These are phyloP conservation scores for Diaporthe eres DNA, from an alignment of 2,329 filamentous ascomycete species.

Conservation along the genomic window DNA sequence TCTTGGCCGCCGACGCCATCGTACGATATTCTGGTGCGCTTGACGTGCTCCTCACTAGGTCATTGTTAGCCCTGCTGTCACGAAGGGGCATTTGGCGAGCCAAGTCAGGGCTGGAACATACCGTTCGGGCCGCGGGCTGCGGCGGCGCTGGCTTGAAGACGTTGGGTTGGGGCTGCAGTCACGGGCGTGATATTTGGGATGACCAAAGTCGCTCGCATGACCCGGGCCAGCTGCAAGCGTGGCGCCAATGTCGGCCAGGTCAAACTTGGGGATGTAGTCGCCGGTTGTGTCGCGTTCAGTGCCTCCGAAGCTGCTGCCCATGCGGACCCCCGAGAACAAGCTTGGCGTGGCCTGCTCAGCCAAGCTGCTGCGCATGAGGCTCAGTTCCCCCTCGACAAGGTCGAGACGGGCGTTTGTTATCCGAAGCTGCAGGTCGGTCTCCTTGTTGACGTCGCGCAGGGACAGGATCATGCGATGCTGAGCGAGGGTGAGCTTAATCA, in stretches of 20 bases:
- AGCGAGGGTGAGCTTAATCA: not conserved
- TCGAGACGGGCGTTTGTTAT: not conserved
- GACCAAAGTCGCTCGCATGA: not conserved
- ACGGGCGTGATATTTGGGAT: not conserved
- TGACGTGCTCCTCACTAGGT: conserved; percentile 31
- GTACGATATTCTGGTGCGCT: conserved; percentile 34
- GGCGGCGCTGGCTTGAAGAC: conserved; percentile 1
- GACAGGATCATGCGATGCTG: conserved; percentile 25
- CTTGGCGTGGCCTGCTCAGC: not conserved
- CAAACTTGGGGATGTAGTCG: not conserved
- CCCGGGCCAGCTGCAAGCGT: conserved; percentile 32
- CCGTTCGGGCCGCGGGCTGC: conserved; percentile 23
- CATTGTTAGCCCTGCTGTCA: not conserved
- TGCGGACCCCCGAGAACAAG: conserved; percentile 8
- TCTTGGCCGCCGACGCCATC: conserved; percentile 15
- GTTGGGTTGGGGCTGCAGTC: not conserved
- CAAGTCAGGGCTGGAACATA: not conserved
- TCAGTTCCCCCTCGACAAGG: conserved; percentile 10
- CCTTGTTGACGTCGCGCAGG: conserved; percentile 33
- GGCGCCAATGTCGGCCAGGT: conserved; percentile 21
- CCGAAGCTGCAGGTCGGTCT: conserved; percentile 41
- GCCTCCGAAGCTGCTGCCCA: not conserved
- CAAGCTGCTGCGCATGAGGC: not conserved
- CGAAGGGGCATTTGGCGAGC: not conserved
- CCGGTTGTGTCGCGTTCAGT: not conserved